A percentile compares a stretch with the other conserved stretches of the same genome.
Evolutionary conservation across 306 rosid species (phyloP).

Genomic region (Quercus parvula): DNA sequence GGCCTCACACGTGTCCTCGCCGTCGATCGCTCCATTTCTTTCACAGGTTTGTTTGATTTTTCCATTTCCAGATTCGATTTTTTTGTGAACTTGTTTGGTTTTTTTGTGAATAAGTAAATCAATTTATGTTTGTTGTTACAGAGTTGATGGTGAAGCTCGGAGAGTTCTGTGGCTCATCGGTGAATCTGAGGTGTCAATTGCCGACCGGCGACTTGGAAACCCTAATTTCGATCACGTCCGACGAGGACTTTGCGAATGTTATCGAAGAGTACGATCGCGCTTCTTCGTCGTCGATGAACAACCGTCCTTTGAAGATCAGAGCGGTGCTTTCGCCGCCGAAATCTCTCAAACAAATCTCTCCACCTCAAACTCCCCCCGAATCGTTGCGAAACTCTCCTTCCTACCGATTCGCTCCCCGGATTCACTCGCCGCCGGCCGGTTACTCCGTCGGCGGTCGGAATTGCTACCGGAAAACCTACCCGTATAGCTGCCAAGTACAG

Average conservation of each 20-base stretch:
- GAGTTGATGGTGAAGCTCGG: slow-evolving; percentile 70
- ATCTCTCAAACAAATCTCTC: slow-evolving; percentile 48
- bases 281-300: slow-evolving; percentile 39
- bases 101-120: background rate
- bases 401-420: slow-evolving; percentile 3
- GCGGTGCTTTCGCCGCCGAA: slow-evolving; percentile 54
- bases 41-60: slow-evolving; percentile 42
- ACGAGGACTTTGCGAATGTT: slow-evolving; percentile 66
- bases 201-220: slow-evolving; percentile 88
- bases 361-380: slow-evolving; percentile 44
- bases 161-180: slow-evolving; percentile 67
- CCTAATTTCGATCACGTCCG: slow-evolving; percentile 62
- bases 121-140: slow-evolving; percentile 8
- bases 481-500: slow-evolving; percentile 24
- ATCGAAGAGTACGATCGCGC: slow-evolving; percentile 65
- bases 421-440: slow-evolving; percentile 26
- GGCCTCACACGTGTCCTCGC: slow-evolving; percentile 84
- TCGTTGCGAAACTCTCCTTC: slow-evolving; percentile 19
- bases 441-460: slow-evolving; percentile 18
- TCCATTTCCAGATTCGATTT: background rate
- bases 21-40: slow-evolving; percentile 52
- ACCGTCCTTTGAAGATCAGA: slow-evolving; percentile 57
- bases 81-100: background rate
- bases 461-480: slow-evolving; percentile 33
- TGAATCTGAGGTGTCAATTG: slow-evolving; percentile 52